Evolutionary conservation across 805 yeast species (phyloP).

Genomic region (Schizosaccharomyces cryophilus): DNA sequence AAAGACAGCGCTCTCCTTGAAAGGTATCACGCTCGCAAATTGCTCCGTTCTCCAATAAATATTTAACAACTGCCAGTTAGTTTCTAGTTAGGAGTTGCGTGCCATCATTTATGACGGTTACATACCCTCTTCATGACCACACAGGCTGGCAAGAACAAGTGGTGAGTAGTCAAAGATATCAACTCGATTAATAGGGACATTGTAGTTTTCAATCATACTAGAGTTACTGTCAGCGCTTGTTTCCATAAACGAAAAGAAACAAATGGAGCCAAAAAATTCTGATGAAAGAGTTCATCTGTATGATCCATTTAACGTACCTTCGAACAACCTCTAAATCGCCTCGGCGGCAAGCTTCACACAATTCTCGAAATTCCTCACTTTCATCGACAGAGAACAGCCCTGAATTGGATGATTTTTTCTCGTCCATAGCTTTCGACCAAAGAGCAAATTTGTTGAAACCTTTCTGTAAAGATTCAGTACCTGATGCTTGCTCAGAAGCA

Average conservation of each 20-base stretch:
- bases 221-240: not conserved
- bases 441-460: not conserved
- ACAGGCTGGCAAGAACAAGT: constrained; percentile 41
- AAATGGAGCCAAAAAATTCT: no score
- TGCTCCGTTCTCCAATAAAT: constrained; percentile 42
- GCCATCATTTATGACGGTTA: not conserved
- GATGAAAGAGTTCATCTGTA: not conserved
- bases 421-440: constrained; percentile 1
- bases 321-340: constrained; percentile 41
- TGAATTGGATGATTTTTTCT: not conserved
- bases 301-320: not conserved
- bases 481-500: not conserved
- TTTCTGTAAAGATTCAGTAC: not conserved
- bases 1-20: constrained; percentile 54
- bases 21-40: constrained; percentile 59
- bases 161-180: constrained; percentile 63
- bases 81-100: not conserved
- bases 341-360: constrained; percentile 40
- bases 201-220: constrained; percentile 1
- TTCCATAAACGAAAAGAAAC: not conserved
- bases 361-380: constrained; percentile 13
- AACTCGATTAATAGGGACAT: constrained; percentile 20
- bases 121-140: constrained; percentile 34
- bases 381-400: not conserved
- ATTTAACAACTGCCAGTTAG: constrained; percentile 23